These are phyloP conservation scores for Cordyceps militaris DNA, from an alignment of 2,329 filamentous ascomycete genomes.

Conservation along the genomic window DNA sequence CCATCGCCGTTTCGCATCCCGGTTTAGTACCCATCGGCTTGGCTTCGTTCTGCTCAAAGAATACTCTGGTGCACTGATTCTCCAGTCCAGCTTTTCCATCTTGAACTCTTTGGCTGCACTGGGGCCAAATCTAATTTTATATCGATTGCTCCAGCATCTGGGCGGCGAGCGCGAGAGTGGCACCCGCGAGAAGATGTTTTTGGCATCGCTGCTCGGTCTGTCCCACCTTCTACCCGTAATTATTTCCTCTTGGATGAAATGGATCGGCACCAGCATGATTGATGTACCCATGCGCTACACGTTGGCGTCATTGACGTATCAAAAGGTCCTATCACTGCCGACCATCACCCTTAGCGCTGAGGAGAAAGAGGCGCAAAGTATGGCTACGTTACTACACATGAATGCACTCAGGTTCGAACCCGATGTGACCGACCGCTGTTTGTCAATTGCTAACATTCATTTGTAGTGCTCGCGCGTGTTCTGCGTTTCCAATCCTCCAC, in stretches of 20 bases:
- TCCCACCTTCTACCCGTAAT: neutral
- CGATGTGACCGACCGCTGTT: neutral
- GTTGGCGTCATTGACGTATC: neutral
- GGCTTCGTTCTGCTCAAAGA: neutral
- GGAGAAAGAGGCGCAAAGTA: neutral
- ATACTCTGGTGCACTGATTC: neutral
- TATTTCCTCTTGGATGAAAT: neutral
- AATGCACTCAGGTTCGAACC: neutral
- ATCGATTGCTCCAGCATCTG: neutral
- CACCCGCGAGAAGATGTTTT: neutral
- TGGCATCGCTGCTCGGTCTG: neutral
- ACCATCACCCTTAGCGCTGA: neutral
- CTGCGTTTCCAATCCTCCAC: neutral
- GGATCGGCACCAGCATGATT: constrained; percentile 1
- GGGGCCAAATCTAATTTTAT: neutral
- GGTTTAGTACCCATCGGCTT: neutral
- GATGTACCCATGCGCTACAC: neutral
- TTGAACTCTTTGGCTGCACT: neutral
- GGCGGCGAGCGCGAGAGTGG: neutral
- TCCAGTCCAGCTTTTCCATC: neutral
- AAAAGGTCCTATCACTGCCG: neutral
- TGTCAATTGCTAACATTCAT: neutral
- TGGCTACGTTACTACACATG: neutral
- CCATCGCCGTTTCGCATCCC: neutral
- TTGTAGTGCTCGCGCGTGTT: neutral